Base-by-base conservation (phyloP, 2,329 filamentous ascomycete genomes). In the Beauveria sp. region DNA sequence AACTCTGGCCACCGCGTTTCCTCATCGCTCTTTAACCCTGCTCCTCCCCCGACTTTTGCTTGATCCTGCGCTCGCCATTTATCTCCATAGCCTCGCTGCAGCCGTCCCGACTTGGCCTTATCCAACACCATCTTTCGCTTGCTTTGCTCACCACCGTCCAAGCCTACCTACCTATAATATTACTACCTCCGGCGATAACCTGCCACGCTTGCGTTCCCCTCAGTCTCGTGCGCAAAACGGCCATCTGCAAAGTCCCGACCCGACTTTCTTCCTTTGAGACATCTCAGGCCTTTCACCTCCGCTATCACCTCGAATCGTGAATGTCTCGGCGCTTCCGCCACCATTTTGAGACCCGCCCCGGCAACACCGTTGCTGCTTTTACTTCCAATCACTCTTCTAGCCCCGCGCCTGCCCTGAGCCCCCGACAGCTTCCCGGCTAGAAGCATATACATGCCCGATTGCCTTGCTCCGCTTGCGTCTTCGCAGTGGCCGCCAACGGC, bases 241-340 rank as follows among this genome's bases (percentile, higher is more conserved):
- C 31, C 31, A 10, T 38, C 34, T 34, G 34, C 28, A 43, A 9
- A 26, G 57, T 22, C 49, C 57, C 49, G 48, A 28, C 0, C 31
- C 40, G 40, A 52, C n/a, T 20, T 28, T 22, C 22, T 45, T 60
- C 51, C 20, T 62, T 43, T 56, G 60, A 62, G 52, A 62, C 52
- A 62, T 22, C 14, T 18, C 31, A 49, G 45, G 43, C 52, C n/a
- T 31, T 62, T 34, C 9, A 48, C 34, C 24, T 26, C 46, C 26
- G 57, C 48, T 43, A n/a, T 9, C 34, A 55, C 45, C 31, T 50
- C 22, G 52, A 51, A 55, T 62, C 60, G 52, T 46, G 40, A 48
- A 62, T 62, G 60, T 62, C 60, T 62, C 52, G 60, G 52, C 26
- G 31, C 51, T 56, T 40, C 45, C 28, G 59, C 57, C 48, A 52